These are phyloP conservation scores for Luvunga scandens DNA, from an alignment of 345 rosid species.

Conservation along the genomic window DNA sequence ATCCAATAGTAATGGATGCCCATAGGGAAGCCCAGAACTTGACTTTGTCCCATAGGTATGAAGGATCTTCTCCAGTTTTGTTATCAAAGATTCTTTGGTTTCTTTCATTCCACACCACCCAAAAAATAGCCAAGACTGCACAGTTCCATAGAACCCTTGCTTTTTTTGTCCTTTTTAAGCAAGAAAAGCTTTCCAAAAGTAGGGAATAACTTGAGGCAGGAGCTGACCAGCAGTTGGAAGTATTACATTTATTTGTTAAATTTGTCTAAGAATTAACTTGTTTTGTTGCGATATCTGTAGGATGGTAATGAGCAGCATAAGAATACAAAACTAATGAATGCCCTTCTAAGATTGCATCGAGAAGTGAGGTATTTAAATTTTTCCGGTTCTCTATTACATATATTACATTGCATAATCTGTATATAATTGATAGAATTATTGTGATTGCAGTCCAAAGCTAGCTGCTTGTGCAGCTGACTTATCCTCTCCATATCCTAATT, in stretches of 20 bases:
- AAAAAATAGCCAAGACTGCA: too few species aligned
- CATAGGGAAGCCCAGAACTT: too few species aligned
- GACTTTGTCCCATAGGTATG: too few species aligned
- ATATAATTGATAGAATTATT: slow-evolving; percentile 21
- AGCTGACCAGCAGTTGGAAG: too few species aligned
- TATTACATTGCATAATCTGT: slow-evolving; percentile 2
- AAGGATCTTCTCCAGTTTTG: too few species aligned
- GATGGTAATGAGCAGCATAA: slow-evolving; percentile 87
- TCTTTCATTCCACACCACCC: too few species aligned
- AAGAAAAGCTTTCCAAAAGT: too few species aligned
- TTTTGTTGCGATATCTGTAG: slow-evolving; percentile 41
- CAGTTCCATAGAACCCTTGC: too few species aligned
- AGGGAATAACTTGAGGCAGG: too few species aligned
- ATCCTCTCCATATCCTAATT: slow-evolving; percentile 79
- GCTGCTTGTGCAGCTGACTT: slow-evolving; percentile 96
- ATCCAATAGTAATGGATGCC: too few species aligned
- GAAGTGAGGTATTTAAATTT: slow-evolving; percentile 73
- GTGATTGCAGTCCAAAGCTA: slow-evolving; percentile 81
- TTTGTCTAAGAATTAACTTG: slow-evolving; percentile 13
- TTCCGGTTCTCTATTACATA: slow-evolving; percentile 10
- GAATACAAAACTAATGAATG: slow-evolving; percentile 87
- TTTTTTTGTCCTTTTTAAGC: too few species aligned
- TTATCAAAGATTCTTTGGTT: too few species aligned
- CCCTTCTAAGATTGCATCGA: slow-evolving; percentile 78
- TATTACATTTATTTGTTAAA: background rate